These are phyloP conservation scores for Aspergillus fumigatus DNA, from an alignment of 2,329 filamentous ascomycete species.

Conservation along the genomic window DNA sequence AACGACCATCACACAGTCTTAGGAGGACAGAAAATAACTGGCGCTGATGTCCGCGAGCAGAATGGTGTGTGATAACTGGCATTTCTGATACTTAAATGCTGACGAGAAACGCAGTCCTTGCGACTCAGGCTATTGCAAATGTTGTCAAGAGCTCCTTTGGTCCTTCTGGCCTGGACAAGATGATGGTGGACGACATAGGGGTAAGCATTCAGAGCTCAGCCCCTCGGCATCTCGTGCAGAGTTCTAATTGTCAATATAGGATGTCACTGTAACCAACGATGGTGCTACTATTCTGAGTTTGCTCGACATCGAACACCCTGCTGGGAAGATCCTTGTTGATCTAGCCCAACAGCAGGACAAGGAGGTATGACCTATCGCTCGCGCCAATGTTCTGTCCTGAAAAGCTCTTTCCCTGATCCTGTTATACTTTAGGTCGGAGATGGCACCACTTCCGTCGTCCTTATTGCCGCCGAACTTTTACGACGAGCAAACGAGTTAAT, in stretches of 20 bases:
- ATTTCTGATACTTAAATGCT: conserved; percentile 6
- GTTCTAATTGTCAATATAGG: conserved; percentile 46
- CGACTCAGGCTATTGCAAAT: conserved; percentile 96
- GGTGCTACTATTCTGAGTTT: conserved; percentile 93
- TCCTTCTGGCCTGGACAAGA: conserved; percentile 95
- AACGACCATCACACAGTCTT: conserved; percentile 58
- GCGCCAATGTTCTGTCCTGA: background rate
- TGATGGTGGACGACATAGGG: conserved; percentile 99
- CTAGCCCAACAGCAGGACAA: conserved; percentile 98
- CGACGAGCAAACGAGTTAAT: conserved; percentile 94
- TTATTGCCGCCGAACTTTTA: conserved; percentile 93
- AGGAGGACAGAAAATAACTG: conserved; percentile 95
- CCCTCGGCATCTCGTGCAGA: conserved; percentile 13
- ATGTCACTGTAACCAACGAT: conserved; percentile 98
- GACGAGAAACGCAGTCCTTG: conserved; percentile 61
- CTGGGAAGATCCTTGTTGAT: conserved; percentile 96
- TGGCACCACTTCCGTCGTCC: conserved; percentile 94
- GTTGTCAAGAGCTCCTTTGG: conserved; percentile 99
- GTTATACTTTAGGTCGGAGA: conserved; percentile 65
- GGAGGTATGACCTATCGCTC: conserved; percentile 51
- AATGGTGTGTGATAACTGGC: conserved; percentile 60
- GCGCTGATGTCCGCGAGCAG: conserved; percentile 92
- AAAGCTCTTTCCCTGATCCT: conserved; percentile 8
- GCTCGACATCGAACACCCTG: conserved; percentile 95
- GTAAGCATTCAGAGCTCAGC: conserved; percentile 47